Evolutionary conservation across 1,284 basidiomycete genomes (phyloP).

Genomic region (Ceratobasidium sp.): DNA sequence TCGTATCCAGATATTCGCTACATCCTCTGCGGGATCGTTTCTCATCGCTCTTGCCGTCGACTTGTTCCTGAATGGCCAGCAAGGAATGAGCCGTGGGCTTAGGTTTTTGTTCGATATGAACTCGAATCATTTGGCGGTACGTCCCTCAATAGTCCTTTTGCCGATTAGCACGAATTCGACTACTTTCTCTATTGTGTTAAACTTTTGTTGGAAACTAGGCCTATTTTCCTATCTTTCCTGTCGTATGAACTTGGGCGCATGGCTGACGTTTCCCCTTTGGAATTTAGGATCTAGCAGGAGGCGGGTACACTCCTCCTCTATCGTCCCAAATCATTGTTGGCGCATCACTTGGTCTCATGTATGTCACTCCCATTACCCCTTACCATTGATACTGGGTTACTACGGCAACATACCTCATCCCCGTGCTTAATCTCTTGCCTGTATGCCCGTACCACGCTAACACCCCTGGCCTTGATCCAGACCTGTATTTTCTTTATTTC

Average conservation of each 20-base stretch:
- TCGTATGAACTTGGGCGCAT: too few relatives aligned
- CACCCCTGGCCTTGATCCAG: background rate
- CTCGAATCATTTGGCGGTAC: constrained; percentile 38
- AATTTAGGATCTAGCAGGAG: constrained; percentile 38
- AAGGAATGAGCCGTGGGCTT: constrained; percentile 39
- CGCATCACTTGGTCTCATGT: constrained; percentile 29
- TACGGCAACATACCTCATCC: too few relatives aligned
- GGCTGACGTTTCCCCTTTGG: background rate
- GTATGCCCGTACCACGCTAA: background rate
- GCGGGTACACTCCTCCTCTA: constrained; percentile 36
- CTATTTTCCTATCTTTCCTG: too few relatives aligned
- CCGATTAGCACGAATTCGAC: background rate
- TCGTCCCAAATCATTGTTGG: constrained; percentile 38
- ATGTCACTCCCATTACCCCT: background rate
- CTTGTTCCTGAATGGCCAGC: constrained; percentile 34
- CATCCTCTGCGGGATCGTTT: constrained; percentile 25
- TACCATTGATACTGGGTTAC: too few relatives aligned
- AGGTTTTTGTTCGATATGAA: constrained; percentile 43
- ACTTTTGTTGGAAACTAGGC: background rate
- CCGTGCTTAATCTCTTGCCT: too few relatives aligned
- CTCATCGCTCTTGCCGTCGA: constrained; percentile 34
- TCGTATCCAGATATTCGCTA: constrained; percentile 27
- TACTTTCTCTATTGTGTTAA: too few relatives aligned
- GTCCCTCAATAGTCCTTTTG: background rate
- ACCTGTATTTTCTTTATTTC: constrained; percentile 20